A percentile compares a stretch with the other conserved stretches of the same genome.
phyloP scores from a whole-genome alignment of 768 basidiomycete species.

The Suillus placidus region DNA sequence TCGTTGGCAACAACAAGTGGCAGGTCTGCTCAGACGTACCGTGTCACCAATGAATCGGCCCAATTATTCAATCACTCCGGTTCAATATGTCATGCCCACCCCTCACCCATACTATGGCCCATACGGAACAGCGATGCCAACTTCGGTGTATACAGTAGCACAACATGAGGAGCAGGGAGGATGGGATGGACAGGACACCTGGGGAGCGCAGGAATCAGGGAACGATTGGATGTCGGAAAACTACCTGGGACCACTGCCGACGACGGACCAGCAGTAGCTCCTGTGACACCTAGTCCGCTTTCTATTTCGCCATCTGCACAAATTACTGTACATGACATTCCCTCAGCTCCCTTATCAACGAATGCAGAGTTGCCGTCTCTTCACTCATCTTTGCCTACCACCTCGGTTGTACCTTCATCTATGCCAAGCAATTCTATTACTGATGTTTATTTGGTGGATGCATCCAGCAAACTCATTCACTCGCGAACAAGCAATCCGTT shows the following conservation, averaged over 20 bases:
- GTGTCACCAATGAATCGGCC: not conserved
- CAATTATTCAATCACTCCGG: not conserved
- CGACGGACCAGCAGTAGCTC: constrained; percentile 5
- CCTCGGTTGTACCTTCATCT: not conserved
- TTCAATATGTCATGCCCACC: not conserved
- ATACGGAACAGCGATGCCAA: not conserved
- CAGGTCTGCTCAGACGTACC: not conserved
- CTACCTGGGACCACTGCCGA: not conserved
- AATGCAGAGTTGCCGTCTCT: not conserved
- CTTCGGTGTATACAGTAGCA: not conserved
- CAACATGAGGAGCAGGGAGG: not conserved
- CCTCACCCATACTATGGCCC: not conserved
- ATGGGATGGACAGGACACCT: not conserved
- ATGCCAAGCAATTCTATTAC: not conserved
- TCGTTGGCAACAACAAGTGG: not conserved
- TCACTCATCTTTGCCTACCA: not conserved
- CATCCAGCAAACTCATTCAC: not conserved
- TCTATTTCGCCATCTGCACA: not conserved
- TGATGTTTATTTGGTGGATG: constrained; percentile 8
- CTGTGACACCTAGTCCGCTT: not conserved
- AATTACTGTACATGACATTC: not conserved
- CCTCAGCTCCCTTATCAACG: too few relatives aligned
- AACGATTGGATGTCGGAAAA: not conserved
- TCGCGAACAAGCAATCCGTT: not conserved
- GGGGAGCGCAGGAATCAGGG: not conserved